Evolutionary conservation across 371 early-diverging fungal species (phyloP).

Genomic region (Circinella umbellata): DNA sequence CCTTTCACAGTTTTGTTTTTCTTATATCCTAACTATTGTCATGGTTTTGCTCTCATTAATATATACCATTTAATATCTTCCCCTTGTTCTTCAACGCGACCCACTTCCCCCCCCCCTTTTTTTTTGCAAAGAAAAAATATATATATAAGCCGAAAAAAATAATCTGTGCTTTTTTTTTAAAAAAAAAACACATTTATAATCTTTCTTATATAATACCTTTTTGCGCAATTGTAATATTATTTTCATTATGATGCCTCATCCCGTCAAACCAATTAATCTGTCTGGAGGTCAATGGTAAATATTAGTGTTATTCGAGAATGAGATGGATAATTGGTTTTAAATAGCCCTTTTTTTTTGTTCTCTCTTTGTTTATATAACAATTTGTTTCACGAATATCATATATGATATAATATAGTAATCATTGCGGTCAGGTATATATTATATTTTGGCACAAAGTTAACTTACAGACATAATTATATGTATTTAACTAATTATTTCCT

Average conservation of each 20-base stretch:
- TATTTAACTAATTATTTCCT: background rate
- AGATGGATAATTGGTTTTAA: background rate
- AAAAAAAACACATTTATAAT: background rate
- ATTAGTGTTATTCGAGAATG: background rate
- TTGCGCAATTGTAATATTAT: background rate
- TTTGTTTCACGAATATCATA: background rate
- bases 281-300: conserved; percentile 32
- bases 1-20: too few species aligned
- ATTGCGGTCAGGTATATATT: conserved; percentile 24
- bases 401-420: conserved; percentile 16
- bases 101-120: too few species aligned
- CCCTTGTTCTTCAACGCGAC: too few species aligned
- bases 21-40: too few species aligned
- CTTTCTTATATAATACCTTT: background rate
- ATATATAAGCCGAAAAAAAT: background rate
- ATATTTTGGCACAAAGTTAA: background rate
- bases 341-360: background rate
- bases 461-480: background rate
- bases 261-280: conserved; percentile 25
- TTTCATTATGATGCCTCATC: conserved; percentile 21
- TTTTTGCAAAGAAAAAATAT: background rate
- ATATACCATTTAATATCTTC: too few species aligned
- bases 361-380: background rate
- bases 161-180: conserved; percentile 5
- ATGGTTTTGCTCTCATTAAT: too few species aligned